These are phyloP conservation scores for Amauroascus verrucosus DNA, from an alignment of 2,329 filamentous ascomycete genomes.

Conservation along the genomic window DNA sequence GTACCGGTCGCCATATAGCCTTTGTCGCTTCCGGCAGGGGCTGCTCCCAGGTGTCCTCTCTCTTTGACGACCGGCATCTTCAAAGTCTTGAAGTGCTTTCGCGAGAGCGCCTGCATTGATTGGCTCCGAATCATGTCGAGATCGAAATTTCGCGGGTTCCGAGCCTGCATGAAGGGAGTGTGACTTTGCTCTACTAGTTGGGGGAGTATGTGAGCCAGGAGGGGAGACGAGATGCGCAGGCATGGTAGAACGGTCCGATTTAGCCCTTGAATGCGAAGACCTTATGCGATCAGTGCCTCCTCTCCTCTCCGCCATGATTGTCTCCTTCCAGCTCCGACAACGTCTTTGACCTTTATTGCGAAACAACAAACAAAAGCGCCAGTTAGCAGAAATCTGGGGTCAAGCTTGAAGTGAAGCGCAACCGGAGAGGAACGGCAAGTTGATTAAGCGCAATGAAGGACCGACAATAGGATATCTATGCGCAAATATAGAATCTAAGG, in stretches of 20 bases:
- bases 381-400: not conserved
- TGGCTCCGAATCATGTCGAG: constrained; percentile 38
- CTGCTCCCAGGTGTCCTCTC: constrained; percentile 55
- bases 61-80: constrained; percentile 48
- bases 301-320: constrained; percentile 8
- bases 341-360: not conserved
- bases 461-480: not conserved
- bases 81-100: constrained; percentile 52
- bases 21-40: constrained; percentile 58
- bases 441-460: not conserved
- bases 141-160: constrained; percentile 21
- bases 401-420: not conserved
- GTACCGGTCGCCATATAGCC: constrained; percentile 55
- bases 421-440: not conserved
- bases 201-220: constrained; percentile 51
- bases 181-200: constrained; percentile 42
- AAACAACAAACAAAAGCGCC: not conserved
- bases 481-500: constrained; percentile 1
- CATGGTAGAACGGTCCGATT: constrained; percentile 16
- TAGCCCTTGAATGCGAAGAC: constrained; percentile 1
- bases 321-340: not conserved
- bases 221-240: constrained; percentile 38
- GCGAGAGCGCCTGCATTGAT: constrained; percentile 51
- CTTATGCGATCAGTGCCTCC: constrained; percentile 1
- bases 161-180: constrained; percentile 10